Conservation (phyloP, 1,284 basidiomycete genomes). For the Phylloboletellus chloephorus region DNA sequence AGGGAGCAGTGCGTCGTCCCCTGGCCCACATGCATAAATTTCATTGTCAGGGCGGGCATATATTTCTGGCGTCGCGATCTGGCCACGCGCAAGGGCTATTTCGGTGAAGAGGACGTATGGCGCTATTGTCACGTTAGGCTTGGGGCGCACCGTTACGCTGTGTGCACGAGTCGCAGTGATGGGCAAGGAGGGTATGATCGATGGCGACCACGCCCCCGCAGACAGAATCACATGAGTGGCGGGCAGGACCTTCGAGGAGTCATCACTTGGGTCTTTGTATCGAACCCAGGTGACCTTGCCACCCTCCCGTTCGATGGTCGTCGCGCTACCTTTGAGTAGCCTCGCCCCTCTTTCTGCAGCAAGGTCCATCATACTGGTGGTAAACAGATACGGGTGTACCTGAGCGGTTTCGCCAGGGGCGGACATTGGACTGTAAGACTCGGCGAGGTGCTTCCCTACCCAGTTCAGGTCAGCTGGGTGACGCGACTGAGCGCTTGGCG, state of each 20-base stretch:
- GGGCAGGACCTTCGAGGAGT: conserved; percentile 34
- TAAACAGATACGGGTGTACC: conserved; percentile 79
- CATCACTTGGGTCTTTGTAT: conserved; percentile 38
- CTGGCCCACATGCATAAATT: conserved; percentile 65
- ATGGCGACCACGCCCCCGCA: conserved; percentile 85
- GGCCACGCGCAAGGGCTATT: conserved; percentile 36
- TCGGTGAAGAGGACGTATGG: conserved; percentile 68
- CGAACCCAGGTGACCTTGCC: conserved; percentile 50
- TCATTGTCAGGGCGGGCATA: conserved; percentile 65
- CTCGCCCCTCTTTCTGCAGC: conserved; percentile 52
- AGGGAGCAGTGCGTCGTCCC: conserved; percentile 56
- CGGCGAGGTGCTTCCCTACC: conserved; percentile 56
- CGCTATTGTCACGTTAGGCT: conserved; percentile 40
- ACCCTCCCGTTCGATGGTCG: conserved; percentile 35
- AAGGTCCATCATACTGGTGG: conserved; percentile 68
- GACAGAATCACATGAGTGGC: conserved; percentile 70
- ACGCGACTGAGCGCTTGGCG: conserved; percentile 30
- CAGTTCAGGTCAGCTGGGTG: conserved; percentile 60
- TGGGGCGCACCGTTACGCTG: conserved; percentile 56
- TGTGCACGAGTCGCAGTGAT: conserved; percentile 60
- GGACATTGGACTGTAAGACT: conserved; percentile 58
- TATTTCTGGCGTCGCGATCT: conserved; percentile 52
- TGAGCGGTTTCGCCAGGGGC: conserved; percentile 62
- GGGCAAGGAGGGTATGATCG: conserved; percentile 45
- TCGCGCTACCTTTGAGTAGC: conserved; percentile 43